Evolutionary conservation across 371 early-diverging fungal species (phyloP).

Genomic region (Mortierella sp.): DNA sequence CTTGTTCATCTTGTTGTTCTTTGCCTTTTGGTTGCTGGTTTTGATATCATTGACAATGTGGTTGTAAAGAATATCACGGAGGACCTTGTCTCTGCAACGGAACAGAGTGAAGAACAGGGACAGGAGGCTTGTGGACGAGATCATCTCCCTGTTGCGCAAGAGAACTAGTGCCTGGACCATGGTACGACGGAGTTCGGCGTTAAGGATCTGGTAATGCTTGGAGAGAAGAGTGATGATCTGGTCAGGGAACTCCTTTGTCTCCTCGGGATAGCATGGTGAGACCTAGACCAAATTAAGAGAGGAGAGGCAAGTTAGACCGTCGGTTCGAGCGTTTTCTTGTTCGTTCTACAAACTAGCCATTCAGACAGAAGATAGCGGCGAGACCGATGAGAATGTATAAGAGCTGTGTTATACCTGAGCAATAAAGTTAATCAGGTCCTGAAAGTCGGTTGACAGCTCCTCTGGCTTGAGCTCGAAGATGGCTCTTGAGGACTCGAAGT

Average conservation of each 20-base stretch:
- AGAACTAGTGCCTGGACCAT: constrained; percentile 94
- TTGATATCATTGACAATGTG: constrained; percentile 96
- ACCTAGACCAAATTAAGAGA: constrained; percentile 51
- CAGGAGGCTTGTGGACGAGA: constrained; percentile 71
- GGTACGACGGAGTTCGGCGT: constrained; percentile 85
- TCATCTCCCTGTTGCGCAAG: constrained; percentile 84
- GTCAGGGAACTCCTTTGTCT: constrained; percentile 82
- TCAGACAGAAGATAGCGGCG: too few species aligned
- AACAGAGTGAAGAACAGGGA: constrained; percentile 95
- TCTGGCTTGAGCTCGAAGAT: constrained; percentile 92
- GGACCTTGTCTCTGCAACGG: constrained; percentile 90
- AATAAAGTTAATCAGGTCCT: constrained; percentile 88
- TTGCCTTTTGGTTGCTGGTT: constrained; percentile 87
- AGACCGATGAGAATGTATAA: too few species aligned
- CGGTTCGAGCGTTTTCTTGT: too few species aligned
- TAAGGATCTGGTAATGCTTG: constrained; percentile 80
- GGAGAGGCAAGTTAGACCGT: neutral
- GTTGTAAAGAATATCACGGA: constrained; percentile 87
- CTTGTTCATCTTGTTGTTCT: constrained; percentile 97
- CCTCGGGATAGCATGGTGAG: constrained; percentile 83
- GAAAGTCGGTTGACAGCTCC: constrained; percentile 84
- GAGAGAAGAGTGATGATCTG: constrained; percentile 85
- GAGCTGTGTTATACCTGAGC: too few species aligned
- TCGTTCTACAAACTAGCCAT: too few species aligned
- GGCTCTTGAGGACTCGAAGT: constrained; percentile 87